Evolutionary conservation across 441 rosid genomes (phyloP), one percentile per base, ranked within the genome.

Genomic region (Eruca vesicaria): DNA sequence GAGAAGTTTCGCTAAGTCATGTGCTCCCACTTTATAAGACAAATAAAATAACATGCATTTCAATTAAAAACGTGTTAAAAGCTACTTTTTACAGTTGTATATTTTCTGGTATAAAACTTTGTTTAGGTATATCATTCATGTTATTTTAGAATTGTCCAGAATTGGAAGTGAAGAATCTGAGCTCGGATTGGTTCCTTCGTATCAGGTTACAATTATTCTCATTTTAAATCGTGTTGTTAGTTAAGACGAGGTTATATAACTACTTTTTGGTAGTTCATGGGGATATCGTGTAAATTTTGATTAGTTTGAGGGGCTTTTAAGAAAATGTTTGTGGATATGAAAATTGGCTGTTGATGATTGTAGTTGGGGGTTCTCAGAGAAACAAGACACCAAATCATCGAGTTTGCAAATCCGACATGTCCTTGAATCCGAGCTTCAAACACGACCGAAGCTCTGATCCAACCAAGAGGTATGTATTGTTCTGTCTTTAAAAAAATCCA

Each of bases 391-490:
- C 4, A 14, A 57, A 45, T 5, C 15, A 79, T 14, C 32, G 32
- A 29, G 4, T 0, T 5, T 29, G 32, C 11, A 16, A 16, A 50
- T 50, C 56, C 56, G 56, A 50, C 3, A 23, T 50, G 56, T 50
- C 56, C 12, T 50, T 50, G 21, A 50, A 50, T 50, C 56, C 56
- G 23, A 50, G 56, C 56, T 50, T 50, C 7, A 50, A 50, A 50
- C 21, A 48, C 4, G 55, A 48, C 15, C 86, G 77, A 57, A 73
- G 68, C 48, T 77, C 78, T 67, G 86, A 81, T 76, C 69, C 83
- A 23, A 20, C 81, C 69, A 82, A 65, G 73, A 86, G 90, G 93
- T 89, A 76, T 57, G 16, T 23, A 2, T n/a, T 31, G 59, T 61
- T 53, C 43, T 58, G 43, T 50, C 72, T 63, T 35, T n/a, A n/a